Conservation (phyloP, 1,284 basidiomycete species). For the Apiotrichum porosum region DNA sequence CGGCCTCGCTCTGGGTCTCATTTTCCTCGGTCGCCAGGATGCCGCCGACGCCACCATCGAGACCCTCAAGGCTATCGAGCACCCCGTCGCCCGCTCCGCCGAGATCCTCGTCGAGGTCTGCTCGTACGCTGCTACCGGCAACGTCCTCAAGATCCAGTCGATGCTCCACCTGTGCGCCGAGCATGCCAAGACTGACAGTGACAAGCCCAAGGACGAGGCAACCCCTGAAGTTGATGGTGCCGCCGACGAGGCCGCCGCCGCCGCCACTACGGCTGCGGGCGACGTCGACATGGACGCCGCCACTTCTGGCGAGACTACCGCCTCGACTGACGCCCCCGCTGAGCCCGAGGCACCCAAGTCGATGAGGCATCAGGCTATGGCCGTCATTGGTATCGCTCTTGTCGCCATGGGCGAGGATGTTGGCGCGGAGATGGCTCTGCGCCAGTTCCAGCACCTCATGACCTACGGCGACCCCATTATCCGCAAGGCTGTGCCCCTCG, state of each 20-base stretch:
- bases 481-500: constrained; percentile 89
- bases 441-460: constrained; percentile 99
- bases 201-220: constrained; percentile 25
- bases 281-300: constrained; percentile 32
- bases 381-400: constrained; percentile 88
- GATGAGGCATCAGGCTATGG: constrained; percentile 87
- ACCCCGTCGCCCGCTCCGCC: constrained; percentile 84
- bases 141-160: constrained; percentile 88
- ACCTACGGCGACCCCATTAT: constrained; percentile 95
- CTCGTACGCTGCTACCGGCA: constrained; percentile 91
- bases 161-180: constrained; percentile 94
- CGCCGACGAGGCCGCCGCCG: constrained; percentile 21
- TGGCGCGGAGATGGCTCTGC: constrained; percentile 90
- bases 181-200: constrained; percentile 67
- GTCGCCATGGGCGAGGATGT: constrained; percentile 99
- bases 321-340: constrained; percentile 15
- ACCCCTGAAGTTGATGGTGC: too few relatives aligned
- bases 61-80: constrained; percentile 90
- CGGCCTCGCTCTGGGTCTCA: constrained; percentile 79
- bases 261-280: constrained; percentile 12
- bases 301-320: constrained; percentile 5
- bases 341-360: constrained; percentile 52
- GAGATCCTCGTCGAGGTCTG: constrained; percentile 92
- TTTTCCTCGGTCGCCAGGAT: constrained; percentile 92
- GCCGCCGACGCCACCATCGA: constrained; percentile 91